A percentile compares a stretch with the other conserved stretches of the same genome.
These are phyloP conservation scores for Plantago coronopus DNA, from an alignment of 305 asterid species.

Conservation along the genomic window DNA sequence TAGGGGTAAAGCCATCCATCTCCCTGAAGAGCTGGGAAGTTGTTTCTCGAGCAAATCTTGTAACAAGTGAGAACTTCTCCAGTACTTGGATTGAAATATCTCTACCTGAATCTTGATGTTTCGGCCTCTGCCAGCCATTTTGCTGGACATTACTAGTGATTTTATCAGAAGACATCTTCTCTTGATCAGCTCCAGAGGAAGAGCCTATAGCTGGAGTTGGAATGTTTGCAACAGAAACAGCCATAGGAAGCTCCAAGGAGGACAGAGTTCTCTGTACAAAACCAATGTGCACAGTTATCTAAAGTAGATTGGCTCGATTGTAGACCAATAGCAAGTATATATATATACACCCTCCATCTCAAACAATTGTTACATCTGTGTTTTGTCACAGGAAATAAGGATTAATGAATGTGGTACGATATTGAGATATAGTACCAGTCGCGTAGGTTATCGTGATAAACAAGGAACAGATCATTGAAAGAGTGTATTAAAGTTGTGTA, in stretches of 20 bases:
- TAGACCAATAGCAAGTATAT: too few species aligned
- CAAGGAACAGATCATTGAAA: too few species aligned
- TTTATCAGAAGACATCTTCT: slow-evolving; percentile 38
- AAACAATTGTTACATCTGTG: too few species aligned
- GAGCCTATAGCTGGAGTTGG: slow-evolving; percentile 50
- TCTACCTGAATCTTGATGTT: slow-evolving; percentile 78
- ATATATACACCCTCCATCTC: too few species aligned
- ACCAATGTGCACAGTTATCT: slow-evolving; percentile 21
- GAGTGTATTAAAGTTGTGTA: too few species aligned
- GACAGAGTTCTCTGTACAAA: slow-evolving; percentile 72
- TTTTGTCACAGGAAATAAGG: too few species aligned
- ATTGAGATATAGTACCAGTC: too few species aligned
- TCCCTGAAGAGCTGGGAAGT: slow-evolving; percentile 96
- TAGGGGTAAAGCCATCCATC: slow-evolving; percentile 56
- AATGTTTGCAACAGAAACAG: slow-evolving; percentile 53
- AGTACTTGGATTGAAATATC: slow-evolving; percentile 88
- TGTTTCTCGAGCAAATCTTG: slow-evolving; percentile 98
- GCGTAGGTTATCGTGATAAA: too few species aligned
- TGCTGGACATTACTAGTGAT: slow-evolving; percentile 39
- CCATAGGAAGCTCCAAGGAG: slow-evolving; percentile 89
- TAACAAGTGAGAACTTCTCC: slow-evolving; percentile 97
- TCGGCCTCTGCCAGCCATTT: slow-evolving; percentile 62
- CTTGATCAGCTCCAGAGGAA: slow-evolving; percentile 40
- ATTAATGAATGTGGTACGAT: too few species aligned
- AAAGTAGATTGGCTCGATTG: slow-evolving; percentile 17